Conservation (phyloP, 2,329 filamentous ascomycete genomes). For the Penicillium sp. region DNA sequence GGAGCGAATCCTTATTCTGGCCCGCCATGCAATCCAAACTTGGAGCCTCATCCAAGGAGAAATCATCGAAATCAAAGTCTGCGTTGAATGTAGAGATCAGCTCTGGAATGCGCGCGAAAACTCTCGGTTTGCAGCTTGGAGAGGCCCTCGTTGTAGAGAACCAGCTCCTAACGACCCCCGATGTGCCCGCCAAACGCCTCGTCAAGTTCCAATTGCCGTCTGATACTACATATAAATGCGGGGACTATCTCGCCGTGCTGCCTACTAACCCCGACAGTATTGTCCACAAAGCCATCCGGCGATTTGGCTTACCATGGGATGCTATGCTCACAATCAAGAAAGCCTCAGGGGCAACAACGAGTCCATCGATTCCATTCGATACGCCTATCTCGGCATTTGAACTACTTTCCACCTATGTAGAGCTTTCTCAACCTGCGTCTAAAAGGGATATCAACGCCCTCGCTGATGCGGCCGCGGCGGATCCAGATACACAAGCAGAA, state of each 20-base stretch:
- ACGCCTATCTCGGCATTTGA: conserved; percentile 58
- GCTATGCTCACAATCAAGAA: conserved; percentile 59
- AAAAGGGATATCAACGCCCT: conserved; percentile 50
- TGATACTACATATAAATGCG: conserved; percentile 63
- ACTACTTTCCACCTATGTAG: conserved; percentile 64
- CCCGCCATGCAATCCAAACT: conserved; percentile 43
- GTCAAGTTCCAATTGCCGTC: conserved; percentile 66
- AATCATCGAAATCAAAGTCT: conserved; percentile 31
- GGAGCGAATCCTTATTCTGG: conserved; percentile 60
- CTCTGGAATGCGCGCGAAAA: conserved; percentile 51
- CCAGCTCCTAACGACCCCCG: conserved; percentile 48
- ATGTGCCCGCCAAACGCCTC: conserved; percentile 57
- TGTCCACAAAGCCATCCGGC: conserved; percentile 60
- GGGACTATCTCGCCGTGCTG: conserved; percentile 72
- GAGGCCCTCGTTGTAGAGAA: conserved; percentile 58
- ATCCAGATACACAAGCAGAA: conserved; percentile 46
- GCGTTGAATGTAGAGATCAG: conserved; percentile 48
- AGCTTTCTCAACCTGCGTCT: conserved; percentile 71
- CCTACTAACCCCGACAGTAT: conserved; percentile 64
- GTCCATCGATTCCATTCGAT: conserved; percentile 48
- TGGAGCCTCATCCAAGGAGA: conserved; percentile 20
- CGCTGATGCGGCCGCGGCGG: conserved; percentile 45
- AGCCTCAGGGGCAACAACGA: conserved; percentile 41
- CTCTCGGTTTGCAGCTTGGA: conserved; percentile 51
- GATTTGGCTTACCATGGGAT: conserved; percentile 67